phyloP scores from a whole-genome alignment of 495 filamentous ascomycete genomes.

The Penicillium longicatenatum region DNA sequence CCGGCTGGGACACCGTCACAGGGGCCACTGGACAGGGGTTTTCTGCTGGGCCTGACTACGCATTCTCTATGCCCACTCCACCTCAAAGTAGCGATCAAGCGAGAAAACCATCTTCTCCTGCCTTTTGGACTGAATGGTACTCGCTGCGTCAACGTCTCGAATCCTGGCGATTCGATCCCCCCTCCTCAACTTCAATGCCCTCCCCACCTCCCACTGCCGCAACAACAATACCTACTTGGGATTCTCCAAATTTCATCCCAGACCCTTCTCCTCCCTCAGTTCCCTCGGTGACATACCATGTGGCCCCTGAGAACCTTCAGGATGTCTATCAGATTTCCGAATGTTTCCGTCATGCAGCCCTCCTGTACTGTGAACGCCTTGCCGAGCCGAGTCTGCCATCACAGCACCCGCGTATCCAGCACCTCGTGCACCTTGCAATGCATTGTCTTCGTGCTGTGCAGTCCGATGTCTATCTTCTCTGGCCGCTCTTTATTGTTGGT shows the following conservation, averaged over 20 bases:
- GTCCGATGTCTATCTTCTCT: slow-evolving; percentile 86
- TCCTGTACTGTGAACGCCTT: slow-evolving; percentile 89
- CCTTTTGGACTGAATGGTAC: slow-evolving; percentile 87
- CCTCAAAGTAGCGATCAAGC: slow-evolving; percentile 29
- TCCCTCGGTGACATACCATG: slow-evolving; percentile 25
- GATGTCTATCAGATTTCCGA: slow-evolving; percentile 75
- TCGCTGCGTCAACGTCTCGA: slow-evolving; percentile 75
- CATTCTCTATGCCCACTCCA: slow-evolving; percentile 32
- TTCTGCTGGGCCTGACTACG: slow-evolving; percentile 19
- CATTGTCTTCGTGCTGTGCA: slow-evolving; percentile 79
- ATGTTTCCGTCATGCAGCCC: slow-evolving; percentile 83
- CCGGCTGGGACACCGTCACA: slow-evolving; percentile 23
- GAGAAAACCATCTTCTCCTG: slow-evolving; percentile 37
- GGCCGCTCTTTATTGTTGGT: slow-evolving; percentile 90
- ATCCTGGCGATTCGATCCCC: slow-evolving; percentile 73
- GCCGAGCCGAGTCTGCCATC: slow-evolving; percentile 76
- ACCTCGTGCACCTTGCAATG: slow-evolving; percentile 76
- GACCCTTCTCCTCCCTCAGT: slow-evolving; percentile 30
- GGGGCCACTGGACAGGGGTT: slow-evolving; percentile 8
- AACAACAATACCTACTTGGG: slow-evolving; percentile 31
- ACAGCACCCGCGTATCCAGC: slow-evolving; percentile 76
- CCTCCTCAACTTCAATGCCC: slow-evolving; percentile 24
- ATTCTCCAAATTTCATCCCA: slow-evolving; percentile 37
- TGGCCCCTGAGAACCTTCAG: slow-evolving; percentile 41
- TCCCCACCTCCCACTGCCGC: slow-evolving; percentile 25